phyloP scores from a whole-genome alignment of 306 rosid genomes.

The Citrullus amarus region DNA sequence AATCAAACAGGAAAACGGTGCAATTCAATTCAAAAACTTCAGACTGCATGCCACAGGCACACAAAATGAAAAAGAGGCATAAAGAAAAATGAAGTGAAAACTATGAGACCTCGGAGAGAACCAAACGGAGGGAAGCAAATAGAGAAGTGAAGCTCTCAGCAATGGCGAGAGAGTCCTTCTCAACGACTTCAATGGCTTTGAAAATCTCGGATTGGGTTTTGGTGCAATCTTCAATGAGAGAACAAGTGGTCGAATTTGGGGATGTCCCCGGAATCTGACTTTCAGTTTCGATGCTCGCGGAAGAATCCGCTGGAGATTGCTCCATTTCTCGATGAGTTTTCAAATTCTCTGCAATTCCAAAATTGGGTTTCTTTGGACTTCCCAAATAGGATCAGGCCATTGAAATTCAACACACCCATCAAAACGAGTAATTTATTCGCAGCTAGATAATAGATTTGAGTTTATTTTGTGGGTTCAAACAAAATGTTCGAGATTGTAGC shows the following conservation, averaged over 20 bases:
- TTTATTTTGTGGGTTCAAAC: too few relatives aligned
- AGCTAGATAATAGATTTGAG: too few relatives aligned
- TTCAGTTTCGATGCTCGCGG: constrained; percentile 24
- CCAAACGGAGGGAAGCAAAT: constrained; percentile 60
- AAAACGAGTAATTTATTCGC: too few relatives aligned
- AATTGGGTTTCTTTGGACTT: background rate
- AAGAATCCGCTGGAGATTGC: constrained; percentile 5
- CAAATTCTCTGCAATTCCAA: background rate
- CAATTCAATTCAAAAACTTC: too few relatives aligned
- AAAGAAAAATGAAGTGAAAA: background rate
- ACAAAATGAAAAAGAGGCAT: background rate
- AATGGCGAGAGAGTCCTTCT: constrained; percentile 65
- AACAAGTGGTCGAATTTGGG: constrained; percentile 2
- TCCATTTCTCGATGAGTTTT: constrained; percentile 26
- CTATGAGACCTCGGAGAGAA: constrained; percentile 48
- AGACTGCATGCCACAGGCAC: too few relatives aligned
- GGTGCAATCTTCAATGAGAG: constrained; percentile 8
- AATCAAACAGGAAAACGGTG: background rate
- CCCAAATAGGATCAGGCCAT: background rate
- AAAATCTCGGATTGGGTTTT: constrained; percentile 35
- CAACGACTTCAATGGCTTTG: constrained; percentile 59
- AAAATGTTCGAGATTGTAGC: too few relatives aligned
- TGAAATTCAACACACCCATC: background rate
- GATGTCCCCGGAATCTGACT: constrained; percentile 20
- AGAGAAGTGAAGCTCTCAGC: constrained; percentile 68